A percentile compares a stretch with the other conserved stretches of the same genome.
Conservation (phyloP, 805 yeast genomes). For the Blastobotrys peoriensis region DNA sequence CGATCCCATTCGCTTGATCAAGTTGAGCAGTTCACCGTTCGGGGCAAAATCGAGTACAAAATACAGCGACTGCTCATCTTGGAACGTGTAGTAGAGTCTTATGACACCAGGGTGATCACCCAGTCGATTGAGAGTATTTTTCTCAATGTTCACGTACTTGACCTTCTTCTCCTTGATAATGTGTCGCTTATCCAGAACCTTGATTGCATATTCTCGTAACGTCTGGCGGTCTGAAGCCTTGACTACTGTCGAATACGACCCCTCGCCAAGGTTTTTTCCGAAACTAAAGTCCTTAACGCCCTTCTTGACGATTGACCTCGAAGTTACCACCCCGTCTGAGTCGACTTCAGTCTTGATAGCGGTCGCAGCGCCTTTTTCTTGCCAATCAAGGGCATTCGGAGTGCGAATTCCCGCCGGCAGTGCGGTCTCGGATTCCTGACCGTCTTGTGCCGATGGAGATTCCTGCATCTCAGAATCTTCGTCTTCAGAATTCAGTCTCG, state of each 20-base stretch:
- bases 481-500: too few species aligned
- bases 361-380: slow-evolving; percentile 54
- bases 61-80: slow-evolving; percentile 79
- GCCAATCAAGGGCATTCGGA: background rate
- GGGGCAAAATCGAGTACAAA: slow-evolving; percentile 93
- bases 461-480: too few species aligned
- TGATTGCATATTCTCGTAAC: slow-evolving; percentile 77
- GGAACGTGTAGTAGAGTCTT: slow-evolving; percentile 87
- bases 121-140: slow-evolving; percentile 76
- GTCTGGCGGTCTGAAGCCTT: slow-evolving; percentile 76
- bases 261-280: slow-evolving; percentile 87
- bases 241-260: slow-evolving; percentile 90
- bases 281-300: slow-evolving; percentile 81
- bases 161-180: slow-evolving; percentile 91
- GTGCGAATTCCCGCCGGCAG: background rate
- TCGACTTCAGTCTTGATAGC: slow-evolving; percentile 41
- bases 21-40: slow-evolving; percentile 83
- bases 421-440: too few species aligned
- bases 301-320: slow-evolving; percentile 43
- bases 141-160: slow-evolving; percentile 93
- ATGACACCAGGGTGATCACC: slow-evolving; percentile 96
- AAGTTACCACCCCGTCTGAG: slow-evolving; percentile 44
- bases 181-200: slow-evolving; percentile 84
- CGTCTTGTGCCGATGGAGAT: too few species aligned
- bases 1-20: slow-evolving; percentile 60